Evolutionary conservation across 208 protist species (phyloP).

Genomic region (Trypanosoma melophagium): DNA sequence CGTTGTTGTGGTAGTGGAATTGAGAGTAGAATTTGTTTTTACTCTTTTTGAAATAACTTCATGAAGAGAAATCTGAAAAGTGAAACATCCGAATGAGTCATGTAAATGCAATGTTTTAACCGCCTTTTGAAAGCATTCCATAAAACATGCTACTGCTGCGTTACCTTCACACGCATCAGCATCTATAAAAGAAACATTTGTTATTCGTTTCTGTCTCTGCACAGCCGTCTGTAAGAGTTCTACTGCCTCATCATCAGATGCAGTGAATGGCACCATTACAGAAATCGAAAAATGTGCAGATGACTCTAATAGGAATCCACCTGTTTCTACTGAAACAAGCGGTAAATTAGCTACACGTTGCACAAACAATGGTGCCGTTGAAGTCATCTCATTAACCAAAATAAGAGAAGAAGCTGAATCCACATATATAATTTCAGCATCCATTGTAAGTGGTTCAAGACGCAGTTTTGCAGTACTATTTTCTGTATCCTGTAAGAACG

Average conservation of each 20-base stretch:
- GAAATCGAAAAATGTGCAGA: constrained; percentile 29
- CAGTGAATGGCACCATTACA: constrained; percentile 50
- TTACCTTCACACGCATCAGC: not conserved
- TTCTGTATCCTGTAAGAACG: constrained; percentile 39
- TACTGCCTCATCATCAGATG: constrained; percentile 37
- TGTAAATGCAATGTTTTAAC: constrained; percentile 43
- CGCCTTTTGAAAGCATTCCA: constrained; percentile 16
- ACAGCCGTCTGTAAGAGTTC: constrained; percentile 10
- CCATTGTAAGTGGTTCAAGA: constrained; percentile 67
- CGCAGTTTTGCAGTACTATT: constrained; percentile 37
- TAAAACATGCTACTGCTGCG: not conserved
- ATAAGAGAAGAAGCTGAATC: constrained; percentile 65
- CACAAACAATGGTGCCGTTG: constrained; percentile 66
- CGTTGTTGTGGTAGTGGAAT: not conserved
- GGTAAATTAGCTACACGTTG: constrained; percentile 59
- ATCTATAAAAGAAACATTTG: constrained; percentile 3
- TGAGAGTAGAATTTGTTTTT: not conserved
- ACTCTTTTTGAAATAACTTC: not conserved
- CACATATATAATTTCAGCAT: constrained; percentile 70
- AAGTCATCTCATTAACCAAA: constrained; percentile 70
- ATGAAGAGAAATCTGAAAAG: constrained; percentile 29
- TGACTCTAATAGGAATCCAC: constrained; percentile 27
- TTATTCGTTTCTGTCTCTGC: not conserved
- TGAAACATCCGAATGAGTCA: constrained; percentile 65
- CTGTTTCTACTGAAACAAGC: constrained; percentile 16